These are phyloP conservation scores for Stagonosporopsis cucurbitacearum DNA, from an alignment of 2,329 filamentous ascomycete species.

Conservation along the genomic window DNA sequence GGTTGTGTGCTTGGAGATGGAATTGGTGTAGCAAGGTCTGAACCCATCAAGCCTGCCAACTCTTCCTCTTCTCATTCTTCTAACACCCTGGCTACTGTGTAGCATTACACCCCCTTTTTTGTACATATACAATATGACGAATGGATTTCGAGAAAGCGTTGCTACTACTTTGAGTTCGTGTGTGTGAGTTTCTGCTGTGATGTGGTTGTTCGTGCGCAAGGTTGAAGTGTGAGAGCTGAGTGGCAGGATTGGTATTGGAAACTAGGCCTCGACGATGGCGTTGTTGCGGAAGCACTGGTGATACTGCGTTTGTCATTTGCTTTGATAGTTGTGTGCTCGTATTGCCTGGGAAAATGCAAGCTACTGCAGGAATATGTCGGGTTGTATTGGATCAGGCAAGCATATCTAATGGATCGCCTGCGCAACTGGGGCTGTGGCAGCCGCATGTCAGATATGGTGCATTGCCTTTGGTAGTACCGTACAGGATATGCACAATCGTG, in stretches of 20 bases:
- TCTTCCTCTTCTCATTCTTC: slow-evolving; percentile 7
- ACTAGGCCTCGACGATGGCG: no score
- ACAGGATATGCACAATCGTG: no score
- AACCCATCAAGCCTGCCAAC: slow-evolving; percentile 12
- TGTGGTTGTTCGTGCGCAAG: neutral
- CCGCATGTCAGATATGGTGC: no score
- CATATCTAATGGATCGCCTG: neutral
- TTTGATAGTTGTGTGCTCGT: no score
- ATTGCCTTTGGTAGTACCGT: no score
- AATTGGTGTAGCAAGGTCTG: slow-evolving; percentile 1
- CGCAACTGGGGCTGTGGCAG: neutral
- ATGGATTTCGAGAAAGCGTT: slow-evolving; percentile 17
- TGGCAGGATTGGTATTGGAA: no score
- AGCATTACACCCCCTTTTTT: slow-evolving; percentile 14
- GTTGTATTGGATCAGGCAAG: no score
- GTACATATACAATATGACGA: slow-evolving; percentile 18
- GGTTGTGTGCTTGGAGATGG: slow-evolving; percentile 15
- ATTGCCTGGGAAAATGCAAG: no score
- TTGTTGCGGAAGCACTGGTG: no score
- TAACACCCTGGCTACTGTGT: slow-evolving; percentile 15
- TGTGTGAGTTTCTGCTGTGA: neutral
- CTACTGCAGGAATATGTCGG: no score
- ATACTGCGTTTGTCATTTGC: no score
- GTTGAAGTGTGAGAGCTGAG: neutral
- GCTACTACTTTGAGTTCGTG: neutral